Conservation (phyloP, 1,284 basidiomycete genomes). For the Trichosporon sp. region DNA sequence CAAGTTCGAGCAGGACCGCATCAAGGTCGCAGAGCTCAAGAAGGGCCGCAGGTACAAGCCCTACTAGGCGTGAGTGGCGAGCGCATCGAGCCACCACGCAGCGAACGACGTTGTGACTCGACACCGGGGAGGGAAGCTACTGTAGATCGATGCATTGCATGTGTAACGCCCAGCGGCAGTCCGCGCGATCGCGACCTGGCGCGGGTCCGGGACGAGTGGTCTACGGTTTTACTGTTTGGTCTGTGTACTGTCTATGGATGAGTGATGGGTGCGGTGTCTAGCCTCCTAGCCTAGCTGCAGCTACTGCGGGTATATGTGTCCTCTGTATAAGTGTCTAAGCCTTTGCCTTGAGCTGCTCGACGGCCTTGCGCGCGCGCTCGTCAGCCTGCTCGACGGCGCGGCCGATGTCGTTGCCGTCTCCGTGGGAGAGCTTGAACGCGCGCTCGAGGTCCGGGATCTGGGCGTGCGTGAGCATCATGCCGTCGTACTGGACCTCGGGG, state of each 20-base stretch:
- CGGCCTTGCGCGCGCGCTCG: constrained; percentile 27
- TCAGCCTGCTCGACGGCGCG: constrained; percentile 51
- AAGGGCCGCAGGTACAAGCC: constrained; percentile 74
- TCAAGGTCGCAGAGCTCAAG: constrained; percentile 76
- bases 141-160: constrained; percentile 5
- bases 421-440: constrained; percentile 41
- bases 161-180: not conserved
- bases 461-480: constrained; percentile 27
- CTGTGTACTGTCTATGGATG: not conserved
- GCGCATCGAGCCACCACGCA: not conserved
- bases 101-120: no score
- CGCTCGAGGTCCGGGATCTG: constrained; percentile 41
- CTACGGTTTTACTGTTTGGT: not conserved
- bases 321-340: not conserved
- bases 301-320: not conserved
- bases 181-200: not conserved
- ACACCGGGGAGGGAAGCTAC: not conserved
- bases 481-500: constrained; percentile 7
- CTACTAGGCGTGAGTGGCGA: constrained; percentile 58
- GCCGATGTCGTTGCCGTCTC: constrained; percentile 48
- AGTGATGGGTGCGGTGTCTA: not conserved
- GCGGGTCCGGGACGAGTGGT: not conserved
- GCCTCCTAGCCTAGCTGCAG: not conserved
- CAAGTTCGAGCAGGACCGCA: constrained; percentile 80
- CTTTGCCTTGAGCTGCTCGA: constrained; percentile 15